Conservation (phyloP, 345 rosid species). For the Arabidopsis suecica region DNA sequence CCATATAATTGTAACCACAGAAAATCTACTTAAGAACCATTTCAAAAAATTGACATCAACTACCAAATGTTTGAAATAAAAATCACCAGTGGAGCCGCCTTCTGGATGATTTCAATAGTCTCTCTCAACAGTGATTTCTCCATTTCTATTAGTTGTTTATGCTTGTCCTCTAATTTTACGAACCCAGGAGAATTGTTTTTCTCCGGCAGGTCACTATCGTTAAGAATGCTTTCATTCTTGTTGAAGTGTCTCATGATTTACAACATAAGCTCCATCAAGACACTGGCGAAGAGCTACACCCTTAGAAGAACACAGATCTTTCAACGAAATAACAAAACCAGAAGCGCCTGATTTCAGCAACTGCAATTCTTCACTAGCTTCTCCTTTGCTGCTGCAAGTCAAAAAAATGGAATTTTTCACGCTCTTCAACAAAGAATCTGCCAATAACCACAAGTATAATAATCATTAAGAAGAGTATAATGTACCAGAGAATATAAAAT, state of each 20-base stretch:
- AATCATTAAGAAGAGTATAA: background rate
- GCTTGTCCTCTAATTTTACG: conserved; percentile 67
- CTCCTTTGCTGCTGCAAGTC: conserved; percentile 40
- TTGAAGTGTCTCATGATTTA: conserved; percentile 39
- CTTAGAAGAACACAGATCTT: conserved; percentile 62
- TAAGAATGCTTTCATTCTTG: conserved; percentile 37
- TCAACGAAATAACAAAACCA: conserved; percentile 79
- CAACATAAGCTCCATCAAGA: conserved; percentile 45
- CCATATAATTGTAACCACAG: conserved; percentile 31
- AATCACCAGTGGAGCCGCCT: conserved; percentile 96
- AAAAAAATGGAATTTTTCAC: conserved; percentile 74
- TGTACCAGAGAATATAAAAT: background rate
- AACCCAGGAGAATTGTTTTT: conserved; percentile 59
- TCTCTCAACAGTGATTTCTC: conserved; percentile 72
- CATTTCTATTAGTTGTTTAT: conserved; percentile 63
- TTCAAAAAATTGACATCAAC: conserved; percentile 47
- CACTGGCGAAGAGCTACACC: conserved; percentile 56
- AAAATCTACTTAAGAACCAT: conserved; percentile 39
- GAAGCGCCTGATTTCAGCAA: conserved; percentile 65
- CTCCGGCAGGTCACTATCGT: conserved; percentile 41
- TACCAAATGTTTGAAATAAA: conserved; percentile 58
- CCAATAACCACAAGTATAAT: conserved; percentile 24
- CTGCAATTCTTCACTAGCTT: conserved; percentile 39
- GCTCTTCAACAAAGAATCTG: conserved; percentile 53
- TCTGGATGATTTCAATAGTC: conserved; percentile 68